Conservation (phyloP, 2,329 filamentous ascomycete species). For the Sphaceloma murrayae region DNA sequence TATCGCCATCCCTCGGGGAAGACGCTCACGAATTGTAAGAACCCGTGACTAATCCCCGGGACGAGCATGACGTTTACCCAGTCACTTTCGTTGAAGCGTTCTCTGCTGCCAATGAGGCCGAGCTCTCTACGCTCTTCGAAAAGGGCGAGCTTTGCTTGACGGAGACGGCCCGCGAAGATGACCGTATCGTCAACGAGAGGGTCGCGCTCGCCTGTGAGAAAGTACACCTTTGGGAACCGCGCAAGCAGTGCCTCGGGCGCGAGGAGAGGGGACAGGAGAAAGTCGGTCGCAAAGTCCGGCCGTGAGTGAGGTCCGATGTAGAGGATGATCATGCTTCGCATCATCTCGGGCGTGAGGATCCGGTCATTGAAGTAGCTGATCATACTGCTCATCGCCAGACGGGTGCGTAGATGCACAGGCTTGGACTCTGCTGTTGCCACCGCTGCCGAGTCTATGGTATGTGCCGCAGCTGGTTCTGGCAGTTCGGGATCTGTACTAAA, state of each 20-base stretch:
- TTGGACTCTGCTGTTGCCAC: conserved; percentile 27
- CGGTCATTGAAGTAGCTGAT: conserved; percentile 97
- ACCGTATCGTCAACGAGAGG: conserved; percentile 94
- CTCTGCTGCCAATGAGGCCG: conserved; percentile 40
- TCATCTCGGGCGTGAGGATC: conserved; percentile 92
- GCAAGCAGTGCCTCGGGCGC: conserved; percentile 76
- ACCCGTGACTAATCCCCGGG: conserved; percentile 85
- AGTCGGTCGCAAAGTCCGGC: conserved; percentile 86
- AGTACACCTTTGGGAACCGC: conserved; percentile 87
- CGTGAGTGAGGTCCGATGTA: conserved; percentile 91
- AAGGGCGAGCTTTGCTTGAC: conserved; percentile 60
- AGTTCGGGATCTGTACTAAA: not conserved
- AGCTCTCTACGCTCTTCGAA: conserved; percentile 47
- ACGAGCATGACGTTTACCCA: conserved; percentile 70
- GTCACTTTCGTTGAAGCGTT: conserved; percentile 58
- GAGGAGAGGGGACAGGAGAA: conserved; percentile 77
- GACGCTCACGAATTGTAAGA: conserved; percentile 78
- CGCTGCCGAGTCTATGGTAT: conserved; percentile 27
- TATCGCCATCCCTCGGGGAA: conserved; percentile 88
- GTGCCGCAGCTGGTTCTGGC: conserved; percentile 32
- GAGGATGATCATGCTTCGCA: conserved; percentile 96
- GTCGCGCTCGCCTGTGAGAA: conserved; percentile 89
- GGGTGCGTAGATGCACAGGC: conserved; percentile 55
- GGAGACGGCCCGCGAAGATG: conserved; percentile 83
- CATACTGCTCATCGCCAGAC: conserved; percentile 92